Base-by-base conservation (phyloP, 1,284 basidiomycete genomes). In the Afroboletus lepidellus region DNA sequence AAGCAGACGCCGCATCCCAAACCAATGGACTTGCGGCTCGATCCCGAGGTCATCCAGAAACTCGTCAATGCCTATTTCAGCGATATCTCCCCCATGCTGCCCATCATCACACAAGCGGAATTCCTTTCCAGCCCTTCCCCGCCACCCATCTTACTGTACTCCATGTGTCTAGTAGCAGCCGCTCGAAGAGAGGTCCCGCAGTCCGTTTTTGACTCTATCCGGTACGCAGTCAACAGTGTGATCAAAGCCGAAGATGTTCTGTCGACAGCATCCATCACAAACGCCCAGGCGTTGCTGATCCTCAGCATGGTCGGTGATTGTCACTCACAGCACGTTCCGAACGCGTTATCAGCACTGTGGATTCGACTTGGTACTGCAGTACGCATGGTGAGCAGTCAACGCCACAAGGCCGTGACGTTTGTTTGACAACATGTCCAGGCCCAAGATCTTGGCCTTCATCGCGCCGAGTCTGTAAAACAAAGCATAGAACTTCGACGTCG, bases 11-110 rank as follows among this genome's bases (percentile, higher is more conserved):
- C 78, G 47, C 69, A 81, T 63, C 72, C 80, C 62, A 87, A 83
- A 62, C 80, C 84, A 11, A 65, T 83, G 44, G 86, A 89, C 64
- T 68, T 85, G 59, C 83, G 79, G 41, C 77, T 92, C 53, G 87
- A 90, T 63, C 83, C 84, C n/a, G 84, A 90, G 46, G 77, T 89
- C 59, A 79, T 95, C 62, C 87, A 94, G 62, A 78, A 81, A 50
- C 82, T 97, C 50, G 80, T 96, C 65, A 98, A 98, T 72, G 83
- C 85, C 24, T 98, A 94, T 74, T 98, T 98, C 70, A 79, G 81
- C 20, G 85, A 93, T 38, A 78, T 96, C 46, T 83, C 88, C 1
- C 90, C 89, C n/a, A 76, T 92, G 43, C 81, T 96, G 55, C 95
- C 95, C 20, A 79, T 98, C 59, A 80, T 98, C 53, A 92, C 91